phyloP scores from a whole-genome alignment of 1,284 basidiomycete species.

The Moesziomyces globuligerus region DNA sequence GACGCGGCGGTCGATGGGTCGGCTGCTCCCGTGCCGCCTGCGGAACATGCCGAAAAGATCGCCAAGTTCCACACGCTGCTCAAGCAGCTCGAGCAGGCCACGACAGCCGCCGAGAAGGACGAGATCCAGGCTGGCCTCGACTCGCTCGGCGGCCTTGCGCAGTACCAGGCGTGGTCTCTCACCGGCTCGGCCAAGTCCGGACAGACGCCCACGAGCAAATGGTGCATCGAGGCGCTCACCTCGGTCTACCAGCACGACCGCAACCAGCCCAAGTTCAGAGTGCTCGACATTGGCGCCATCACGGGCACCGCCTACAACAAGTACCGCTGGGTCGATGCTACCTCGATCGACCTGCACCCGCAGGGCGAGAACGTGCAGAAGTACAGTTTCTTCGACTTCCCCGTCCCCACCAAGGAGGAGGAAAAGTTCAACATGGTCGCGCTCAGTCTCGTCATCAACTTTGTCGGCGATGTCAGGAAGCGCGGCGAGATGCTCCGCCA shows the following conservation, averaged over 20 bases:
- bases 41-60: slow-evolving; percentile 55
- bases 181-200: slow-evolving; percentile 45
- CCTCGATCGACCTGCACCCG: slow-evolving; percentile 69
- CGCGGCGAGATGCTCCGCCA: slow-evolving; percentile 64
- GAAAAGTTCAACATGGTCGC: slow-evolving; percentile 67
- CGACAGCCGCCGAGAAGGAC: slow-evolving; percentile 35
- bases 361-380: slow-evolving; percentile 64
- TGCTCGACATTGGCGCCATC: slow-evolving; percentile 70
- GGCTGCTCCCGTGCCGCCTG: slow-evolving; percentile 20
- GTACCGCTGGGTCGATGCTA: slow-evolving; percentile 66
- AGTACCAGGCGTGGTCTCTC: slow-evolving; percentile 61
- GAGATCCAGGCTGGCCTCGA: slow-evolving; percentile 47
- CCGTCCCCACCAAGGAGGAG: slow-evolving; percentile 34
- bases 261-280: slow-evolving; percentile 28
- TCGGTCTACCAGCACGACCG: slow-evolving; percentile 38
- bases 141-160: slow-evolving; percentile 56
- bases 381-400: slow-evolving; percentile 68
- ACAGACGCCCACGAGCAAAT: slow-evolving; percentile 55
- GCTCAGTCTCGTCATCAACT: slow-evolving; percentile 69
- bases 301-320: slow-evolving; percentile 66
- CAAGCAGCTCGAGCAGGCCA: slow-evolving; percentile 61
- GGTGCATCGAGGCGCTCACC: slow-evolving; percentile 56
- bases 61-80: slow-evolving; percentile 60
- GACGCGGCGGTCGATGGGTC: background rate
- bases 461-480: slow-evolving; percentile 67